phyloP scores from a whole-genome alignment of 2,329 filamentous ascomycete genomes.

The Fusarium ambrosium region DNA sequence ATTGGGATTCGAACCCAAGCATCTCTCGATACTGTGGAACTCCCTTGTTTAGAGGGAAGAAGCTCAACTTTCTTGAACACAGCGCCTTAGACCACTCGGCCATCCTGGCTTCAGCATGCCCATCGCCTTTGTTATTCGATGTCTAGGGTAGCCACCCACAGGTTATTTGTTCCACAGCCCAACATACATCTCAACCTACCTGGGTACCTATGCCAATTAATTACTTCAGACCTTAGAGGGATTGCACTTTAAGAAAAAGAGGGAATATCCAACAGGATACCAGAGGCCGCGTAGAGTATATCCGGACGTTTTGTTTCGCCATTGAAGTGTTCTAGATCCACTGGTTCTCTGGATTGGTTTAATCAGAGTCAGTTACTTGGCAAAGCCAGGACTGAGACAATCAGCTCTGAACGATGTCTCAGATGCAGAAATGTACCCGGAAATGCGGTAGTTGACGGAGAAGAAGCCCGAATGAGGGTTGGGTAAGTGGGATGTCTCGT shows the following conservation, averaged over 20 bases:
- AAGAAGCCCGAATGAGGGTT: neutral
- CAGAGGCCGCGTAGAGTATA: neutral
- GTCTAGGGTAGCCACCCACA: too few species aligned
- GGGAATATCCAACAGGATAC: too few species aligned
- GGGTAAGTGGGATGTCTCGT: neutral
- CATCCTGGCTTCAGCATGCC: neutral
- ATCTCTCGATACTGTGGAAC: slow-evolving; percentile 3
- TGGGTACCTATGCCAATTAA: too few species aligned
- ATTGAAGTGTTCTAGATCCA: neutral
- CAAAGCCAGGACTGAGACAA: neutral
- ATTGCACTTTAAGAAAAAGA: too few species aligned
- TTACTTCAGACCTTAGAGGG: too few species aligned
- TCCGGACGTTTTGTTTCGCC: neutral
- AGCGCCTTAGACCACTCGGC: slow-evolving; percentile 4
- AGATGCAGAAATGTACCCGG: neutral
- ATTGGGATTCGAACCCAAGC: slow-evolving; percentile 3
- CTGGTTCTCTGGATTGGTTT: neutral
- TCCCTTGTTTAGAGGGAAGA: slow-evolving; percentile 1
- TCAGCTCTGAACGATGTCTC: neutral
- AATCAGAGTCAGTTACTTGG: neutral
- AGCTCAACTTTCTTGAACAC: slow-evolving; percentile 3
- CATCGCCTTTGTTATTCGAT: too few species aligned
- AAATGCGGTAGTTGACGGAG: neutral
- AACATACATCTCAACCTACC: too few species aligned
- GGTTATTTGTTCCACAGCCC: too few species aligned